Evolutionary conservation across 2,329 filamentous ascomycete species (phyloP).

Genomic region (Fusarium redolens): DNA sequence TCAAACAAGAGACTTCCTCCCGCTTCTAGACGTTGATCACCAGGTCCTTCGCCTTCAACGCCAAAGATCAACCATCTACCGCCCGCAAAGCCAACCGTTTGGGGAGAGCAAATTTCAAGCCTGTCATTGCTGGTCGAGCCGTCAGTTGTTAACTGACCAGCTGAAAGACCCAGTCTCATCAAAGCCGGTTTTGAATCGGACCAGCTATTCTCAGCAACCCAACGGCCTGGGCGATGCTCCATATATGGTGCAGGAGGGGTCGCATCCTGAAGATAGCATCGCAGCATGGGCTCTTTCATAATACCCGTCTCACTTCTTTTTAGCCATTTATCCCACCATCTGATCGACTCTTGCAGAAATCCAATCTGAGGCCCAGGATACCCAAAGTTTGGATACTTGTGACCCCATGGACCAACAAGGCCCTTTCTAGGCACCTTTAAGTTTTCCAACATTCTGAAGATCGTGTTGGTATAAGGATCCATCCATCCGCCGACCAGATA

Average conservation of each 20-base stretch:
- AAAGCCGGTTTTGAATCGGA: not conserved
- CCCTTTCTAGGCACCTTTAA: conserved; percentile 1
- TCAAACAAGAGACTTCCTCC: conserved; percentile 2
- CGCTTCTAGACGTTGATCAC: conserved; percentile 3
- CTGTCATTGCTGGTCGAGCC: not conserved
- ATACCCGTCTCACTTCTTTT: conserved; percentile 3
- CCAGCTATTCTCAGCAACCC: conserved; percentile 4
- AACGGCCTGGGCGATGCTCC: not conserved
- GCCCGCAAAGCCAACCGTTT: not conserved
- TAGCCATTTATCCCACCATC: conserved; percentile 14
- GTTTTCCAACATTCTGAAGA: conserved; percentile 11
- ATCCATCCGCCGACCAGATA: conserved; percentile 8
- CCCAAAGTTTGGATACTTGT: conserved; percentile 7
- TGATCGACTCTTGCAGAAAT: not conserved
- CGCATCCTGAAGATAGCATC: not conserved
- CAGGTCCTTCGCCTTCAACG: not conserved
- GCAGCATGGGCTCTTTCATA: conserved; percentile 6
- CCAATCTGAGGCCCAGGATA: conserved; percentile 7
- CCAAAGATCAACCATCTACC: conserved; percentile 12
- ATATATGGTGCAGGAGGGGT: not conserved
- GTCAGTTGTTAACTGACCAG: not conserved
- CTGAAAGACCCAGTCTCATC: not conserved
- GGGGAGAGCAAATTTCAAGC: not conserved
- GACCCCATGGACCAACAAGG: conserved; percentile 6
- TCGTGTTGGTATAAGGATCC: conserved; percentile 13